These are phyloP conservation scores for Capsicum chinense DNA, from an alignment of 257 asterid genomes.

Conservation along the genomic window DNA sequence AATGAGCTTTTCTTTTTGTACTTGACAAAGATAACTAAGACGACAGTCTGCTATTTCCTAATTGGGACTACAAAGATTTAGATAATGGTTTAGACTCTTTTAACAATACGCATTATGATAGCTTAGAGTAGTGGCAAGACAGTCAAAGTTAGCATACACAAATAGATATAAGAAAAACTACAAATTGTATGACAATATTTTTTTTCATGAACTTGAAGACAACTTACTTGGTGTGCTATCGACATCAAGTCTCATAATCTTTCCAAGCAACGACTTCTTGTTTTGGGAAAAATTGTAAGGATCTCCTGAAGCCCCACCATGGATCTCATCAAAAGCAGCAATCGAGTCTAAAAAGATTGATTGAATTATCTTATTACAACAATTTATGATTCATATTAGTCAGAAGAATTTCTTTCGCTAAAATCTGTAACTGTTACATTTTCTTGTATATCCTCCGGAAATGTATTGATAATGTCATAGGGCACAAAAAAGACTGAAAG, in stretches of 20 bases:
- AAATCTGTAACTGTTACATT: too few relatives aligned
- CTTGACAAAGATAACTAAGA: too few relatives aligned
- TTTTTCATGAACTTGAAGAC: neutral
- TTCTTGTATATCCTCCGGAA: too few relatives aligned
- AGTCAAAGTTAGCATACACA: neutral
- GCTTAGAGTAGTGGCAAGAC: neutral
- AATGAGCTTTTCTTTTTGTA: too few relatives aligned
- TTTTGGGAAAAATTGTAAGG: conserved; percentile 86
- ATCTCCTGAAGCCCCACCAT: conserved; percentile 80
- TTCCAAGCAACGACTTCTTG: conserved; percentile 91
- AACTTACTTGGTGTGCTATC: conserved; percentile 83
- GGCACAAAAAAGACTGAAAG: too few relatives aligned
- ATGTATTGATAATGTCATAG: too few relatives aligned
- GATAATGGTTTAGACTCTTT: neutral
- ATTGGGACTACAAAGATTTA: neutral
- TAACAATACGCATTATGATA: neutral
- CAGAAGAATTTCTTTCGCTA: too few relatives aligned
- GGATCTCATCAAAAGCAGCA: too few relatives aligned
- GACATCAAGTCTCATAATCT: conserved; percentile 88
- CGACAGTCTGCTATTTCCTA: neutral
- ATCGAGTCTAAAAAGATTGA: too few relatives aligned
- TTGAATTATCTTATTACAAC: too few relatives aligned
- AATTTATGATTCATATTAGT: too few relatives aligned
- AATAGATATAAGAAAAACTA: neutral
- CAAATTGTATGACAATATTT: neutral